Evolutionary conservation across 768 basidiomycete genomes (phyloP), one percentile per base, ranked within the genome.

Genomic region (Suillus discolor): DNA sequence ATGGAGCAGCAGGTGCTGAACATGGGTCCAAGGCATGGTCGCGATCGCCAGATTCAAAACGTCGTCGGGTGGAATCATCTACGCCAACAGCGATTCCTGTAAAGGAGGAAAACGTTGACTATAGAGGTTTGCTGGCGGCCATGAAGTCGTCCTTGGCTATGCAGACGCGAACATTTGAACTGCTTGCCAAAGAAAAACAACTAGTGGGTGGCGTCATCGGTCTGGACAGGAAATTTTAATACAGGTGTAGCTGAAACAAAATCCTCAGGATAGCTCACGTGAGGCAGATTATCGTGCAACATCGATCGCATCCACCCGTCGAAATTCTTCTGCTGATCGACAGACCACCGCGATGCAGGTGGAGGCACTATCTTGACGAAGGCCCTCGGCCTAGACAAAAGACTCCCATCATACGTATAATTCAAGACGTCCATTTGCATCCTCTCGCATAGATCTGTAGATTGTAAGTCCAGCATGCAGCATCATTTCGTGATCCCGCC

Each of bases 61-160:
- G 63, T 62, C 71, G 55, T 59, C 61, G 59, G 47, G 62, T 63
- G 41, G 57, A 64, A 31, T 44, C 68, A 31, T 65, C 73, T n/a
- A 44, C 63, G 39, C 59, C 68, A 36, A 49, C 66, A 13, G 67
- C 64, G 6, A 23, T 42, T n/a, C 66, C 68, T 20, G 65, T 69
- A 20, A 70, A 68, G 34, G 71, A 73, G 25, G 62, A 39, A 53
- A 70, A 68, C 28, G 61, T 72, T 28, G 73, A 71, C 38, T 62
- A 79, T 31, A 76, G 74, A 62, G 70, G 77, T 31, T 75, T 81
- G 67, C 77, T 86, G 38, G 77, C 73, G 62, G 77, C 80, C 65
- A 80, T 86, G 82, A 84, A 82, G 71, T 68, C 72, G 67, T 80
- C 84, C 71, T 81, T 86, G 68, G 81, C 85, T 60, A 75, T 81